These are phyloP conservation scores for Solanum phureja DNA, from an alignment of 257 asterid genomes.

Conservation along the genomic window DNA sequence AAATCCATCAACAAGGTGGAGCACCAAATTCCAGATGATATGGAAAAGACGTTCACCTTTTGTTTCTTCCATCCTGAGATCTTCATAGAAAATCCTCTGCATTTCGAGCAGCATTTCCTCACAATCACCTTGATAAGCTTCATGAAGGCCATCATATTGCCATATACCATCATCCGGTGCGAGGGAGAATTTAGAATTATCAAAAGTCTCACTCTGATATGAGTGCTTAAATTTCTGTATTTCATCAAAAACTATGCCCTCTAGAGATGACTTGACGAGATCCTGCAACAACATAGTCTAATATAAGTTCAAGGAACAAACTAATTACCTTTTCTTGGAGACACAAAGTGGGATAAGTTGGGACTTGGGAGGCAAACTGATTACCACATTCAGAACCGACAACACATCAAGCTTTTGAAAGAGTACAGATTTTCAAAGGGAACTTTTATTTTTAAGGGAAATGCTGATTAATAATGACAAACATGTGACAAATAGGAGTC, in stretches of 20 bases:
- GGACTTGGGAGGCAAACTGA: neutral
- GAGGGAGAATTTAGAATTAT: slow-evolving; percentile 7
- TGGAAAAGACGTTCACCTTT: slow-evolving; percentile 28
- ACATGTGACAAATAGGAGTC: neutral
- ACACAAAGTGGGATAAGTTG: neutral
- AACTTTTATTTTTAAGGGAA: neutral
- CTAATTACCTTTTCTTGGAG: neutral
- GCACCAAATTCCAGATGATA: neutral
- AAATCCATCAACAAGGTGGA: neutral
- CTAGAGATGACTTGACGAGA: slow-evolving; percentile 46
- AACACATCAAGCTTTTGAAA: neutral
- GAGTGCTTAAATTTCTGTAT: slow-evolving; percentile 49
- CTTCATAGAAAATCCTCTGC: slow-evolving; percentile 43
- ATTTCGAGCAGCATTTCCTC: slow-evolving; percentile 80
- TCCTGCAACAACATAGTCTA: slow-evolving; percentile 36
- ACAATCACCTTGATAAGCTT: slow-evolving; percentile 64
- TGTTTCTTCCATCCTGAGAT: slow-evolving; percentile 38
- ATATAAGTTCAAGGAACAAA: neutral
- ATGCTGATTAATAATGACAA: neutral
- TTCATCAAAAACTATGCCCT: slow-evolving; percentile 71
- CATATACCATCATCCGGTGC: slow-evolving; percentile 60
- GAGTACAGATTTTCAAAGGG: neutral
- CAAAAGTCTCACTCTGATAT: slow-evolving; percentile 18
- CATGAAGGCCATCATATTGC: slow-evolving; percentile 76
- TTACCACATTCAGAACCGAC: neutral